Evolutionary conservation across 306 rosid genomes (phyloP), one percentile per base, ranked within the genome.

Genomic region (Citrullus mucosospermus): DNA sequence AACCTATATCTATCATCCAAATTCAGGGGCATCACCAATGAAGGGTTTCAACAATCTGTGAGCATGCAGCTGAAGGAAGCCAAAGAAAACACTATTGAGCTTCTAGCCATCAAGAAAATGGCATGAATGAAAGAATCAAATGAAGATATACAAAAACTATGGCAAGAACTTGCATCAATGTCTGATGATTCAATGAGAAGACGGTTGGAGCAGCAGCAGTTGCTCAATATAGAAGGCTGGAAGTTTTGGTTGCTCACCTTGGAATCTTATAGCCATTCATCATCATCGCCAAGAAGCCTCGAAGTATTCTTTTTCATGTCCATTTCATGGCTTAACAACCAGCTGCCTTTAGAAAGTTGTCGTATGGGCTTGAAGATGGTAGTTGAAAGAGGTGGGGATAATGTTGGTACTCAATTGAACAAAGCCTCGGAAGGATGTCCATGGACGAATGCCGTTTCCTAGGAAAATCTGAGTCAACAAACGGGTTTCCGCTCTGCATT

Each of bases 291-390:
- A 13, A 15, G 20, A 72, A 51, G 44, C 60, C 44, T 28, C 16
- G 2, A 8, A 48, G 41, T 22, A 14, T 44, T 44, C 50, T 9
- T 72, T 48, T 72, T 28, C 55, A 4, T 20, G 38, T 14, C 58
- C 43, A 15, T 18, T 71, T 48, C 3, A 3, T 53, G 62, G 30
- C 62, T 89, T 78, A 93, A 73, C 98, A 93, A 36, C 94, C 94
- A 20, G 91, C 93, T 6, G 96, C 98, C 87, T 89, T 93, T 80
- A 91, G 77, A 80, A 93, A 89, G 84, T 87, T 88, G 80, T 93
- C 96, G 76, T 91, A 91, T 1, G 97, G 97, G 79, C 89, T 88
- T 15, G 96, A 81, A 36, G 87, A 85, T 60, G 93, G 98, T 59
- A 93, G 82, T 81, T 87, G 91, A 75, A 93, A 89, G 83, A 83